Conservation (phyloP, 371 early-diverging fungal species). For the Choanephora cucurbitarum region DNA sequence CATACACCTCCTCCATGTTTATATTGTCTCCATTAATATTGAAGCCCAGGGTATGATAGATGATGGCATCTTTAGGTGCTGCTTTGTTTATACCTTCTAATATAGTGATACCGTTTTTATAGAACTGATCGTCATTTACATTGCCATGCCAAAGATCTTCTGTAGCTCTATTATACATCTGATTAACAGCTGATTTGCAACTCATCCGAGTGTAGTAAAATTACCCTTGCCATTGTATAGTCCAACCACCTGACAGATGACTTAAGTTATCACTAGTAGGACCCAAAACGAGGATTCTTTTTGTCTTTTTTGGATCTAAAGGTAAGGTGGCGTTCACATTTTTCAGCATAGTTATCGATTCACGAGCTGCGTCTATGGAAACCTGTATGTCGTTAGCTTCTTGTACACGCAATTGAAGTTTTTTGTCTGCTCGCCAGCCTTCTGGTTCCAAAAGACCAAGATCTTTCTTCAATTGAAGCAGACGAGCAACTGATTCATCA, state of each 20-base stretch:
- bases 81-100: constrained; percentile 39
- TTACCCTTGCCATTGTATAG: constrained; percentile 60
- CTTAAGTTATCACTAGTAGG: constrained; percentile 48
- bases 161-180: constrained; percentile 20
- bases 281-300: constrained; percentile 50
- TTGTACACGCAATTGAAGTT: constrained; percentile 37
- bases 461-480: constrained; percentile 61
- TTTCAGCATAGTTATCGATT: constrained; percentile 62
- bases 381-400: constrained; percentile 44
- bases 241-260: constrained; percentile 61
- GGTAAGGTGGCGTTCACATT: constrained; percentile 55
- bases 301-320: constrained; percentile 18
- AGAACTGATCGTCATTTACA: constrained; percentile 48
- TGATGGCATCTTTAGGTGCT: constrained; percentile 37
- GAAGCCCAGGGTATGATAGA: constrained; percentile 34
- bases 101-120: constrained; percentile 49
- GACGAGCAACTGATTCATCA: constrained; percentile 53
- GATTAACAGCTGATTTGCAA: not conserved
- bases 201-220: not conserved
- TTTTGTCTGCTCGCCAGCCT: constrained; percentile 40
- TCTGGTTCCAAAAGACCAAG: constrained; percentile 58
- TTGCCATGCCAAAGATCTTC: constrained; percentile 45
- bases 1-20: constrained; percentile 36
- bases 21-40: constrained; percentile 32
- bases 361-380: constrained; percentile 53